These are phyloP conservation scores for Trichosporon asahii DNA, from an alignment of 1,284 basidiomycete species.

Conservation along the genomic window DNA sequence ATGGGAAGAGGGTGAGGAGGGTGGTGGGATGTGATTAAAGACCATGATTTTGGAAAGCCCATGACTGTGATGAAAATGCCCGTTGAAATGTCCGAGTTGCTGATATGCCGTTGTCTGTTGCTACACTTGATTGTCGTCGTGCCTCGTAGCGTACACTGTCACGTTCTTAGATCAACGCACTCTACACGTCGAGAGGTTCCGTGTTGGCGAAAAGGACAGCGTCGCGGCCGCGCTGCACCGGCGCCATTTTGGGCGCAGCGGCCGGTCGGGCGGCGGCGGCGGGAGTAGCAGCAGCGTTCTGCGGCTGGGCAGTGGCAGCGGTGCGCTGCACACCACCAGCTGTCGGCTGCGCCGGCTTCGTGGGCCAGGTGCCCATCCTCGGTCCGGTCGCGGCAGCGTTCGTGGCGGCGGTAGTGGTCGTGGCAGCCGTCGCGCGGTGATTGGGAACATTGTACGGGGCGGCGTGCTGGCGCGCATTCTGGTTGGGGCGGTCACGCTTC, in stretches of 20 bases:
- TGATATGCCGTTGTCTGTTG: constrained; percentile 9
- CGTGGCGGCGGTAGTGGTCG: neutral
- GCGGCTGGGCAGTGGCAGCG: constrained; percentile 1
- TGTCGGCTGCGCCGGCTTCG: neutral
- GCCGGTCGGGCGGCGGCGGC: constrained; percentile 24
- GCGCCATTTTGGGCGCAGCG: constrained; percentile 18
- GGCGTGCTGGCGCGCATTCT: constrained; percentile 17
- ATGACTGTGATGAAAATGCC: neutral
- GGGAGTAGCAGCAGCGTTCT: constrained; percentile 22
- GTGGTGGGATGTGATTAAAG: neutral
- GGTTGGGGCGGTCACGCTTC: constrained; percentile 25
- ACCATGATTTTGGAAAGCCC: neutral
- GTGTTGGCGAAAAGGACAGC: constrained; percentile 40
- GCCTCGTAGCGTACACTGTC: constrained; percentile 5
- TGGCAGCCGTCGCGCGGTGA: constrained; percentile 9
- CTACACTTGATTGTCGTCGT: constrained; percentile 1
- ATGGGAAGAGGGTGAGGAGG: neutral
- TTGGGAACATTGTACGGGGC: constrained; percentile 34
- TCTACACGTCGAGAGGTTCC: constrained; percentile 28
- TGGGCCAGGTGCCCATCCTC: constrained; percentile 30
- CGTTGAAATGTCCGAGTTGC: neutral
- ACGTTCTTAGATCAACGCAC: neutral
- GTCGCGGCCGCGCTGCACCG: constrained; percentile 41
- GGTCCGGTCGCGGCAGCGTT: constrained; percentile 19
- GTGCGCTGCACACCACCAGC: constrained; percentile 6